These are phyloP conservation scores for Fusarium papillatum DNA, from an alignment of 2,329 filamentous ascomycete genomes.

Conservation along the genomic window DNA sequence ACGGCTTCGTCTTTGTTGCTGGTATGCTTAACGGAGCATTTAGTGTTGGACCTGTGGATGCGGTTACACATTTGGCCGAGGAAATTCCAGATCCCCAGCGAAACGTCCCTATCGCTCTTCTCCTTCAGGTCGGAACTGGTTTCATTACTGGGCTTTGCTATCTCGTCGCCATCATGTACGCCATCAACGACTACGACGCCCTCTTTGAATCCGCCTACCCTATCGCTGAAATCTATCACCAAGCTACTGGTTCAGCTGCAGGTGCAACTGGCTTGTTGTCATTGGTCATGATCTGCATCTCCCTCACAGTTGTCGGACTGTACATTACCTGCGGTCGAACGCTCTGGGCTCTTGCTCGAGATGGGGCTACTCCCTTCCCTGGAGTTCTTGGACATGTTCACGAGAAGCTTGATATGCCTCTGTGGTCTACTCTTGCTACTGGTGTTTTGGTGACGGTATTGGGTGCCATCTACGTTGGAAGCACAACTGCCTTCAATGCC, in stretches of 20 bases:
- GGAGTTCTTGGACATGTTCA: conserved; percentile 46
- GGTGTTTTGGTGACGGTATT: conserved; percentile 63
- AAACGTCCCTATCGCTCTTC: conserved; percentile 68
- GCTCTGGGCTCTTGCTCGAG: conserved; percentile 56
- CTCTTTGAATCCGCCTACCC: conserved; percentile 67
- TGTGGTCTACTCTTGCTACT: conserved; percentile 64
- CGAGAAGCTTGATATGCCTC: conserved; percentile 49
- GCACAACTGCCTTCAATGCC: conserved; percentile 75
- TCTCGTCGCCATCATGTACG: conserved; percentile 68
- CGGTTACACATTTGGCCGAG: conserved; percentile 74
- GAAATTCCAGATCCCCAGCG: conserved; percentile 68
- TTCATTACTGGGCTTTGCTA: conserved; percentile 67
- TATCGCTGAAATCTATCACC: conserved; percentile 75
- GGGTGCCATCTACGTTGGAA: conserved; percentile 76
- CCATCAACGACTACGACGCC: conserved; percentile 68
- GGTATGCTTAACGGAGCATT: conserved; percentile 75
- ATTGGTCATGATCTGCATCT: conserved; percentile 55
- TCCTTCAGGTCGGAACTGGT: conserved; percentile 62
- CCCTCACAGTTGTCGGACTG: conserved; percentile 50
- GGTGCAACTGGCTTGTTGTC: conserved; percentile 65
- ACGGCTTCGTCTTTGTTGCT: conserved; percentile 57
- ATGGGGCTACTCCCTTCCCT: conserved; percentile 53
- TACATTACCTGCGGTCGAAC: conserved; percentile 56
- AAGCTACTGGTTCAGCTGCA: conserved; percentile 65
- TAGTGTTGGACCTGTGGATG: conserved; percentile 76